phyloP scores from a whole-genome alignment of 768 basidiomycete species.

The Pulveroboletus sp. region DNA sequence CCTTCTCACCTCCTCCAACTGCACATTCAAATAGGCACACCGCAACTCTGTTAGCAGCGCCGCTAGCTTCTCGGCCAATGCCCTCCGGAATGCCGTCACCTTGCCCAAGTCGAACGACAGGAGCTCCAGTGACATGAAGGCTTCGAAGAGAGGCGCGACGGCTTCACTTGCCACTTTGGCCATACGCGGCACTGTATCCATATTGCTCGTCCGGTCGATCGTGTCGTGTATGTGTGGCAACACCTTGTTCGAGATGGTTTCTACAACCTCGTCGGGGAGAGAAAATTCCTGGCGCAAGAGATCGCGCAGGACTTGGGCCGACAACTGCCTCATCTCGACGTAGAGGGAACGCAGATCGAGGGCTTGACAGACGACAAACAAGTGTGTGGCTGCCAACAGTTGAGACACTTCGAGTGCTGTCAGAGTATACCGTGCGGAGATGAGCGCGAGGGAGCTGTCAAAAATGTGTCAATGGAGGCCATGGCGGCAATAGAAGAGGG shows the following conservation, averaged over 20 bases:
- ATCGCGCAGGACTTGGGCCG: constrained; percentile 21
- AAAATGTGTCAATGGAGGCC: background rate
- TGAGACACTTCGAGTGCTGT: constrained; percentile 77
- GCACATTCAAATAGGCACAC: constrained; percentile 28
- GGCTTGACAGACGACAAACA: constrained; percentile 80
- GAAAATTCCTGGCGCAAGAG: constrained; percentile 13
- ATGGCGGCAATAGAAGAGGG: background rate
- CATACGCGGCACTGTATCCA: constrained; percentile 75
- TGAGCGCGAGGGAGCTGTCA: constrained; percentile 72
- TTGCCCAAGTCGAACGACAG: constrained; percentile 17
- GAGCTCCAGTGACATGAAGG: constrained; percentile 11
- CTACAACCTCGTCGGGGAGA: constrained; percentile 8
- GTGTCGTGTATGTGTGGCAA: constrained; percentile 41
- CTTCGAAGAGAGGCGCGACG: constrained; percentile 60
- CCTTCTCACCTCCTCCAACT: constrained; percentile 18
- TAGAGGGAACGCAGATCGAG: constrained; percentile 80
- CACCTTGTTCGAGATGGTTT: constrained; percentile 31
- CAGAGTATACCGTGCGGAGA: constrained; percentile 79
- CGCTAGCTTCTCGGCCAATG: constrained; percentile 13
- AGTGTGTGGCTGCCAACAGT: constrained; percentile 68
- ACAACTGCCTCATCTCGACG: constrained; percentile 49
- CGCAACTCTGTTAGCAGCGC: constrained; percentile 26
- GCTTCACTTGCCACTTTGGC: constrained; percentile 62
- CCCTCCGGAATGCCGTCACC: constrained; percentile 23
- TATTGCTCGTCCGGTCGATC: constrained; percentile 64